These are phyloP conservation scores for Delphinella strobiligena DNA, from an alignment of 2,329 filamentous ascomycete genomes.

Conservation along the genomic window DNA sequence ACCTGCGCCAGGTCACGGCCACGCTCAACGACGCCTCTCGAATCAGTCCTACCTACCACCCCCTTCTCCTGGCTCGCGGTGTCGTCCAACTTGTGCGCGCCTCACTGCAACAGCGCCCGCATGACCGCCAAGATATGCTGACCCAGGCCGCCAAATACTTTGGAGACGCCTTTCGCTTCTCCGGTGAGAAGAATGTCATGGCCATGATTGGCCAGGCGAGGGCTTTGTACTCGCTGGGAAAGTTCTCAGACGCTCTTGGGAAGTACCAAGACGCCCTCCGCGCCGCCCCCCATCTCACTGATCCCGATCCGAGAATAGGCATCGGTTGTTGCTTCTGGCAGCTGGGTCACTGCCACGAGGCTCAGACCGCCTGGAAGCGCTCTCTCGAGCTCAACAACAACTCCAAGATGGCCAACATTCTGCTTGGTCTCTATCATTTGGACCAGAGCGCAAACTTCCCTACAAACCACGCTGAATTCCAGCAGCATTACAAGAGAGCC, in stretches of 20 bases:
- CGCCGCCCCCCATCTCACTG: slow-evolving; percentile 75
- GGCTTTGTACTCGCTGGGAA: slow-evolving; percentile 73
- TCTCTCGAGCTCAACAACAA: slow-evolving; percentile 69
- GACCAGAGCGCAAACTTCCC: slow-evolving; percentile 74
- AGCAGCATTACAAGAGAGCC: slow-evolving; percentile 75
- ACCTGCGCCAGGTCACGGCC: slow-evolving; percentile 77
- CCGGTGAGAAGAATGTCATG: slow-evolving; percentile 79
- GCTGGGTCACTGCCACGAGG: slow-evolving; percentile 85
- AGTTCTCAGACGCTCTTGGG: slow-evolving; percentile 71
- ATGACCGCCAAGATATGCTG: slow-evolving; percentile 65
- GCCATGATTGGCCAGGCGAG: slow-evolving; percentile 82
- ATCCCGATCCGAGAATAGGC: slow-evolving; percentile 90
- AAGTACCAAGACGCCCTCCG: slow-evolving; percentile 78
- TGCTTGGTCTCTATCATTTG: slow-evolving; percentile 82
- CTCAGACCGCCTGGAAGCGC: slow-evolving; percentile 80
- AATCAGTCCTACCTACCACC: slow-evolving; percentile 84
- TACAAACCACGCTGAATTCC: slow-evolving; percentile 75
- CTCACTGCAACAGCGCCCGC: slow-evolving; percentile 62
- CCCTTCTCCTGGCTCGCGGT: slow-evolving; percentile 80
- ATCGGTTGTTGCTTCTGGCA: slow-evolving; percentile 98
- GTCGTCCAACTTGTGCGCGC: slow-evolving; percentile 80
- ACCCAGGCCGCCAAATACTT: slow-evolving; percentile 85
- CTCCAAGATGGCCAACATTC: slow-evolving; percentile 80
- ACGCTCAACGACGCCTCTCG: slow-evolving; percentile 92
- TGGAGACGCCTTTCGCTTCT: slow-evolving; percentile 80